Base-by-base conservation (phyloP, 768 basidiomycete species). In the Serendipita vermifera region DNA sequence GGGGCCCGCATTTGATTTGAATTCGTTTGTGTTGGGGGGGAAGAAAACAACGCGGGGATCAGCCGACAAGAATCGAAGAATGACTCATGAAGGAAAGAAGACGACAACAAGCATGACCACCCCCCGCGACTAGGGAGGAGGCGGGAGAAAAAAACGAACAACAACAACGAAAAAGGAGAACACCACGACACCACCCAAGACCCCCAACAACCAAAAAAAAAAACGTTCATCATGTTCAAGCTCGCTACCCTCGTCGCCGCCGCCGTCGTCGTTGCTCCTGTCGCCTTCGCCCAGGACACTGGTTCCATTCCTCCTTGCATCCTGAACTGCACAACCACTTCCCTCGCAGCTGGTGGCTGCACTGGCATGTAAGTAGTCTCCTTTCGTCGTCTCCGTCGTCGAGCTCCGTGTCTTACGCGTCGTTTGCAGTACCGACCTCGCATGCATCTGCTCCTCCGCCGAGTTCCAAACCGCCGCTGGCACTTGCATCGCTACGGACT, bases 361-460 rank as follows among this genome's bases (percentile, higher is more conserved):
- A 31, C 26, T 20, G 14, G 11, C 43, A 27, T 27, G 43, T 46
- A 20, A 24, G 43, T 46, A 3, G 11, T 22, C 20, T 31, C 43
- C 5, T 46, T 13, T 43, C 40, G 7, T 43, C 40, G 40, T 9
- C 13, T 31, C 22, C 14, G 11, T 1, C 17, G 3, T 7, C 20
- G 13, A 11, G 24, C 7, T 9, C 13, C 13, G 17, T 4, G 5
- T 6, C 32, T 36, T 17, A 15, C 36, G 3, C 17, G 24, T 20
- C 24, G 17, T 55, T 20, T 9, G 4, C 39, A 77, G 76, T 62
- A 62, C 71, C 11, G 62, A 77, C 62, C 0, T 72, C n/a, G 0
- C 57, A 0, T 77, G 76, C 54, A 59, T 73, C 20, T 77, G 76
- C 65, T 61, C 67, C 2, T 72, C 66, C 54, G 7, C 54, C 1